These are phyloP conservation scores for Pichia thaimueangensis DNA, from an alignment of 805 yeast genomes.

Conservation along the genomic window DNA sequence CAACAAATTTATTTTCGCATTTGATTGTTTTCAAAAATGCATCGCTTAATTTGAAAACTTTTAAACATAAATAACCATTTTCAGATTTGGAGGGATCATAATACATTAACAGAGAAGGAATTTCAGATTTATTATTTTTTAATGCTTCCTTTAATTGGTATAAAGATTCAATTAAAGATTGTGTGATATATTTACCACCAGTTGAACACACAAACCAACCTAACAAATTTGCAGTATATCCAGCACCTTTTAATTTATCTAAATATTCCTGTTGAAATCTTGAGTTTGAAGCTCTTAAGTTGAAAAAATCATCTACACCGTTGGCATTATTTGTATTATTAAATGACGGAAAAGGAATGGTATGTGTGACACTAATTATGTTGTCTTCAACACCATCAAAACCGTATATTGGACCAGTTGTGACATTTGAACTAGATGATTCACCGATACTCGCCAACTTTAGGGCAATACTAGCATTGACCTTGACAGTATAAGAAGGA, in stretches of 20 bases:
- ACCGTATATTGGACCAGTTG: constrained; percentile 72
- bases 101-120: constrained; percentile 45
- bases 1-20: constrained; percentile 55
- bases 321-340: constrained; percentile 14
- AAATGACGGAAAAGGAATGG: constrained; percentile 15
- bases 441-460: constrained; percentile 64
- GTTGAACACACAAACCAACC: constrained; percentile 78
- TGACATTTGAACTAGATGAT: constrained; percentile 53
- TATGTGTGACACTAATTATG: constrained; percentile 46
- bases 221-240: constrained; percentile 60
- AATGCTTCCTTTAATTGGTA: constrained; percentile 47
- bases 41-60: constrained; percentile 62
- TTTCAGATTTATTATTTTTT: constrained; percentile 21
- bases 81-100: constrained; percentile 67
- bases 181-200: constrained; percentile 64
- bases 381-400: constrained; percentile 43
- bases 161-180: constrained; percentile 62
- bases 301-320: constrained; percentile 45
- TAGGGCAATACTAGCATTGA: constrained; percentile 49
- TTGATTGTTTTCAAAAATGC: constrained; percentile 46
- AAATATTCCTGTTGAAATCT: constrained; percentile 66
- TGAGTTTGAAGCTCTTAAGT: constrained; percentile 49
- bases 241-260: constrained; percentile 52
- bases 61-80: constrained; percentile 56
- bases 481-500: constrained; percentile 29